Conservation (phyloP, 2,329 filamentous ascomycete species). For the Aspergillus sp. region DNA sequence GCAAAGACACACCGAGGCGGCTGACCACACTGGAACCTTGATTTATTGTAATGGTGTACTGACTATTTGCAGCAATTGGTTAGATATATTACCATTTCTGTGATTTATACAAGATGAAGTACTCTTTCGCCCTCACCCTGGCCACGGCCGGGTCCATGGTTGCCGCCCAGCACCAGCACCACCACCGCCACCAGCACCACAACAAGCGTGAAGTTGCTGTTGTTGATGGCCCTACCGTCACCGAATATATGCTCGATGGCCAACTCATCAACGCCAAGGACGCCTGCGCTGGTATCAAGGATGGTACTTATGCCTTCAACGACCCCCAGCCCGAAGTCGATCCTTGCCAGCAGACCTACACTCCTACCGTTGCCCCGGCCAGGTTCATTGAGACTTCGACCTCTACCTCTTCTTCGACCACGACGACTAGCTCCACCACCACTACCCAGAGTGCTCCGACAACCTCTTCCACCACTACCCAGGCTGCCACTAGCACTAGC, state of each 20-base stretch:
- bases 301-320: conserved; percentile 66
- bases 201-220: conserved; percentile 52
- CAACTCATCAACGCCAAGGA: conserved; percentile 45
- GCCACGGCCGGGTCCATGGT: conserved; percentile 45
- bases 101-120: conserved; percentile 38
- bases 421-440: conserved; percentile 27
- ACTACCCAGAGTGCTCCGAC: conserved; percentile 25
- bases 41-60: background rate
- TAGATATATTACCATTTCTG: conserved; percentile 5
- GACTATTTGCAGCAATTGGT: background rate
- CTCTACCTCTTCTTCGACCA: conserved; percentile 27
- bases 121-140: conserved; percentile 39
- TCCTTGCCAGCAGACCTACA: conserved; percentile 47
- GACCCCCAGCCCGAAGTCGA: conserved; percentile 61
- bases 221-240: conserved; percentile 62
- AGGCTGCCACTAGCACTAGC: conserved; percentile 26
- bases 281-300: conserved; percentile 69
- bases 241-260: conserved; percentile 71
- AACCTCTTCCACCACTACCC: conserved; percentile 20
- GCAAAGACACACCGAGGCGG: background rate
- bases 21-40: background rate
- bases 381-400: conserved; percentile 54
- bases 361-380: conserved; percentile 37
- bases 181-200: conserved; percentile 45
- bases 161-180: conserved; percentile 44